Conservation (phyloP, 192 early-diverging fungal genomes). For the Obelidium mucronatum region DNA sequence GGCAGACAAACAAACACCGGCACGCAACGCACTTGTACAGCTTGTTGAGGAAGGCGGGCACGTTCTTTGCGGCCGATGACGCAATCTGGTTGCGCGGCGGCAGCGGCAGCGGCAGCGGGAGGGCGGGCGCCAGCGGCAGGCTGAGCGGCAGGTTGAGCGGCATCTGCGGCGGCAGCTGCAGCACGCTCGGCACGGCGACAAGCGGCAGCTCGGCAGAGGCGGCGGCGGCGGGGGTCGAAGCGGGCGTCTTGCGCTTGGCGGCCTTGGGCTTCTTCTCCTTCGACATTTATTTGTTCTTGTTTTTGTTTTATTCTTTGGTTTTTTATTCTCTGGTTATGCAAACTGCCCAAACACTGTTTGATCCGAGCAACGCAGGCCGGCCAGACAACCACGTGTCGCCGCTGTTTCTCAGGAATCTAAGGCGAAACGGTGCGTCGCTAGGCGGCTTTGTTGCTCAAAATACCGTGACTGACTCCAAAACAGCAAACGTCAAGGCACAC, state of each 20-base stretch:
- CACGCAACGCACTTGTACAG: constrained; percentile 75
- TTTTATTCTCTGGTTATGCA: no score
- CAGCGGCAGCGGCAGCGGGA: not conserved
- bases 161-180: not conserved
- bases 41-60: constrained; percentile 94
- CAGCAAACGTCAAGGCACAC: constrained; percentile 83
- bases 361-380: not conserved
- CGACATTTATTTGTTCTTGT: not conserved
- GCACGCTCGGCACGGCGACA: not conserved
- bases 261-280: not conserved
- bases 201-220: not conserved
- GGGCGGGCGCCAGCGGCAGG: not conserved
- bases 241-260: not conserved
- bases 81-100: constrained; percentile 24
- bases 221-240: not conserved
- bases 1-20: not conserved
- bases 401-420: constrained; percentile 11
- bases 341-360: no score
- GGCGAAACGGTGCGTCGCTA: not conserved
- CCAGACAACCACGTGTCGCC: constrained; percentile 25
- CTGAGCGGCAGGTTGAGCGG: not conserved
- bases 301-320: not conserved
- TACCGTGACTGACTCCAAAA: not conserved
- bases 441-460: no score
- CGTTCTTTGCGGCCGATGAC: constrained; percentile 52